Evolutionary conservation across 345 rosid genomes (phyloP), one percentile per base, ranked within the genome.

Genomic region (Gossypium australe): DNA sequence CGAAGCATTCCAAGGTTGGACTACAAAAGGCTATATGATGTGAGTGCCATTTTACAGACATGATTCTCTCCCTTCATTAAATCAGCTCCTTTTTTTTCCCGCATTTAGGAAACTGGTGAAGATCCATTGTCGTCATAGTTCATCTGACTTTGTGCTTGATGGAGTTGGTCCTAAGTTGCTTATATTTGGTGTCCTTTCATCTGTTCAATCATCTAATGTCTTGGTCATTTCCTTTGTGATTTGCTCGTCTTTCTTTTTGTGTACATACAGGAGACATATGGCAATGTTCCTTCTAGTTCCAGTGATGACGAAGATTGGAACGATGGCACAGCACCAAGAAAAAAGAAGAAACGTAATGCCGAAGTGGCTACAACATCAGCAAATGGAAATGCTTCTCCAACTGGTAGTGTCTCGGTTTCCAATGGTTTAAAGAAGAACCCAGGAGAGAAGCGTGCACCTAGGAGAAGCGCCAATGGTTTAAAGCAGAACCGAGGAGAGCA

Each of bases 11-110:
- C 84, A 70, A 87, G 92, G 80, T 85, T 93, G 86, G 95, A 96
- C 88, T 96, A 96, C 93, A 96, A 89, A 85, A 90, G 80, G 79
- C 81, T 96, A 25, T 84, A 90, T 79, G 94, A 90, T 82, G 99
- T 96, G 85, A 89, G 99, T 84, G 58, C 45, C 78, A 78, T 76
- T 67, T 77, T 34, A 43, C 58, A 38, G 57, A 57, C 17, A 69
- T 9, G 57, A 22, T 71, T 75, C 67, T 20, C 60, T 71, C 58
- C 18, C 61, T 14, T 72, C 20, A 24, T 34, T 11, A 49, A 24
- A 43, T 22, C 38, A 53, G 17, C 51, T 45, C 5, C 17, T 43
- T 16, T 60, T 51, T 34, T 14, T 48, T 48, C 22, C 43, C 11
- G 20, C 6, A 45, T 67, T 45, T 45, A 48, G 41, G 48, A 49